Base-by-base conservation (phyloP, 306 rosid genomes). In the Cucurbita ficifolia region DNA sequence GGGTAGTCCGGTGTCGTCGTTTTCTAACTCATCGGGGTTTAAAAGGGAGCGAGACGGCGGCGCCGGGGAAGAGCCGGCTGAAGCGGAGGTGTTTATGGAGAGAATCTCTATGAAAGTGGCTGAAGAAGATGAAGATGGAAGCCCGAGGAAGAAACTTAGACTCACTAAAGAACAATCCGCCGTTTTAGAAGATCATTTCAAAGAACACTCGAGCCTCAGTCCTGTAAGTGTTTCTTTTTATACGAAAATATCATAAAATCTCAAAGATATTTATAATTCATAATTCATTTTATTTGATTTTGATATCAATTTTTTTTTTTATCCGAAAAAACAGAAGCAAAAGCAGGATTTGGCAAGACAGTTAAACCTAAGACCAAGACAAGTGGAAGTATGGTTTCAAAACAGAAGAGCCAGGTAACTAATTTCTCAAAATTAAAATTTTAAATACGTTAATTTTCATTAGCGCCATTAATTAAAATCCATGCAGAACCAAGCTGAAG, bases 381-480 rank as follows among this genome's bases (percentile, higher is more conserved):
- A 94, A 87, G 92, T 94, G 73, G 99, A 94, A 81, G 99, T 94
- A 70, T 94, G 99, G 99, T 91, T 94, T 79, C 99, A 94, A 73
- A 94, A 94, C 81, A 79, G 99, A 42, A 86, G 99, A 79, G 99
- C 99, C 24, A 91, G 97, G 99, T 94, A 3, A 38, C 7, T 14
- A 11, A 35, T 69, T 35, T 29, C 33, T 29, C 33, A 29, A 29
- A 29, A 29, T 29, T 29, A 29, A 29, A 29, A 29, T 29, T 29
- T 29, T 29, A 29, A 29, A 29, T 29, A 29, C 33, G 33, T 29
- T 29, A 29, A 29, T 29, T 29, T 29, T 2, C 33, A 29, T 29
- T 29, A 29, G 3, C 33, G 3, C 3, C 16, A 12, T 58, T 16
- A 63, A 48, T 48, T 12, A 49, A 49, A 49, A 14, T 18, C 16